Evolutionary conservation across 305 asterid species (phyloP), one percentile per base, ranked within the genome.

Genomic region (Solanum hybrid): DNA sequence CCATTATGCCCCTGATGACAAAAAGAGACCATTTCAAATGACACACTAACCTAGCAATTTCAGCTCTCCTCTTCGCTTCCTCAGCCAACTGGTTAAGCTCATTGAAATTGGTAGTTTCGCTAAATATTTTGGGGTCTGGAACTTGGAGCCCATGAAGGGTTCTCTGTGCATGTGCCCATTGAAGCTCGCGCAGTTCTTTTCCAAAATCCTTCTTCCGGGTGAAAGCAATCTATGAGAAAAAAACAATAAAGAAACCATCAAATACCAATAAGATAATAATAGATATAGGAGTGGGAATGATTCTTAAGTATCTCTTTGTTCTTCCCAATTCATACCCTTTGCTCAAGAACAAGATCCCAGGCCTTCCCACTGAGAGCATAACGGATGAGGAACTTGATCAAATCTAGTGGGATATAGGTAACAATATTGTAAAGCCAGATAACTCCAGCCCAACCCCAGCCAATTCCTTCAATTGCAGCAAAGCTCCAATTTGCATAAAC

Each of bases 371-470:
- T 97, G 33, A 95, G 95, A 87, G 98, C 95, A 76, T 97, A 97
- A 34, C 98, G 98, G 90, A 73, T 97, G 87, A 97, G 88, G 94
- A 97, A 97, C 91, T 97, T 97, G 90, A 97, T 94, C 57, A 96
- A 88, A 91, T 97, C 99, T 4, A 97, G 99, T 0, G 99, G 99
- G 90, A 97, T 90, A 57, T 97, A 97, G 93, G 91, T 93, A 38
- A 97, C 90, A 77, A 97, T 89, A 91, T 97, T 97, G 91, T 97
- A 97, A 51, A 97, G 97, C 99, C 99, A 97, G 92, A 97, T 95
- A 84, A 97, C 99, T 0, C 99, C 99, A 0, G 99, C 99, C 99
- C 99, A 97, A 83, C 99, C 98, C 99, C 99, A 97, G n/a, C 99
- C 99, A 33, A 97, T 97, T 91, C 99, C 99, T 94, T 97, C 99